These are phyloP conservation scores for Syzygium aromaticum DNA, from an alignment of 345 rosid genomes.

Conservation along the genomic window DNA sequence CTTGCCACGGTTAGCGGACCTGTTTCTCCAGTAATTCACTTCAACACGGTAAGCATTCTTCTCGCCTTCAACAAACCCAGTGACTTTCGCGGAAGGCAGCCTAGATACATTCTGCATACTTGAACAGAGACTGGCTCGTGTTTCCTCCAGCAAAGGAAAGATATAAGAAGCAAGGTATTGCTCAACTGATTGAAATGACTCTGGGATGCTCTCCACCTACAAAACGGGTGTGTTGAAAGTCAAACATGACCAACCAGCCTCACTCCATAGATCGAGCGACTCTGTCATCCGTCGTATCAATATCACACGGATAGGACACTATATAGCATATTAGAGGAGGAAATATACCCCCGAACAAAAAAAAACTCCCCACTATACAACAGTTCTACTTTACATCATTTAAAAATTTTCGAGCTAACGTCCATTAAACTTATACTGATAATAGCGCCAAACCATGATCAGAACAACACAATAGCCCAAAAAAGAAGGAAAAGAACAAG, in stretches of 20 bases:
- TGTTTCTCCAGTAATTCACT: slow-evolving; percentile 9
- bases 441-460: not conserved
- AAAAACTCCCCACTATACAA: not conserved
- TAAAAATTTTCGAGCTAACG: not conserved
- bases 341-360: not conserved
- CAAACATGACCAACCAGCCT: not conserved
- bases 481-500: not conserved
- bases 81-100: not conserved
- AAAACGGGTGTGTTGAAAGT: not conserved
- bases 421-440: not conserved
- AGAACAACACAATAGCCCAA: not conserved
- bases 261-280: not conserved
- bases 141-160: slow-evolving; percentile 13
- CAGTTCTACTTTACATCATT: not conserved
- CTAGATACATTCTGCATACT: not conserved
- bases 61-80: not conserved
- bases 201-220: slow-evolving; percentile 13
- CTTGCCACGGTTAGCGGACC: not conserved
- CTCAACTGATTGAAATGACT: slow-evolving; percentile 1
- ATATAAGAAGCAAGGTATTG: not conserved
- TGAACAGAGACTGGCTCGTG: slow-evolving; percentile 1
- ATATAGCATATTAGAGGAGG: not conserved
- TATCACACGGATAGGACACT: not conserved
- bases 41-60: not conserved
- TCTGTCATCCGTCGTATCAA: not conserved